Evolutionary conservation across 495 filamentous ascomycete genomes (phyloP), one percentile per base, ranked within the genome.

Genomic region (Thozetella sp.): DNA sequence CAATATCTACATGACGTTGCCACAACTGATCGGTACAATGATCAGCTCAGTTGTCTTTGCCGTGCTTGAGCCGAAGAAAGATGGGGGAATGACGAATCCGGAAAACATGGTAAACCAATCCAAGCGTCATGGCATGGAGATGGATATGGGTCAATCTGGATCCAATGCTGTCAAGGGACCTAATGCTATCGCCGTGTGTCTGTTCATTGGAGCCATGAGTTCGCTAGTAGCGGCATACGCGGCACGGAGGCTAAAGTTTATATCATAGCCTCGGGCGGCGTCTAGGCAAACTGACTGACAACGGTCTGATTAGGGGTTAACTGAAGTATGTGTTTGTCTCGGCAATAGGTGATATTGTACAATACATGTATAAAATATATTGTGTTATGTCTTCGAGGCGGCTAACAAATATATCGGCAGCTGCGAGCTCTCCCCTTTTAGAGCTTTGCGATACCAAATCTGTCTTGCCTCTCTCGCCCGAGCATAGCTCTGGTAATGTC

Each of bases 1-100:
- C 55, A 99, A 99, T 69, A 91, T 98, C 26, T 99, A 94, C 77
- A 93, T 90, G 2, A 97, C 95, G 0, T 80, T 98, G 3, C 95
- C 95, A 9, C 95, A 99, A 67, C 96, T 99, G 64, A 85, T 98
- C 12, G 93, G 91, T 58, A 97, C 95, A 0, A 90, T 95, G 61
- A 91, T 98, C 67, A 93, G 88, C 65, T 93, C 89, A 81, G 74
- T 93, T 48, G 88, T 97, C 10, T 99, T 99, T 70, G 88, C 86
- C 37, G 79, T 97, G 24, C 80, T 99, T 24, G 95, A 99, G 69
- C 94, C 95, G 0, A 93, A 90, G 2, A 90, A n/a, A n/a, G n/a
- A n/a, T n/a, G n/a, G n/a, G n/a, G n/a, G n/a, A n/a, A n/a, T n/a
- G n/a, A n/a, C n/a, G n/a, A n/a, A n/a, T n/a, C n/a, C n/a, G n/a